These are phyloP conservation scores for Trichocomaceae sp. DNA, from an alignment of 2,329 filamentous ascomycete species.

Conservation along the genomic window DNA sequence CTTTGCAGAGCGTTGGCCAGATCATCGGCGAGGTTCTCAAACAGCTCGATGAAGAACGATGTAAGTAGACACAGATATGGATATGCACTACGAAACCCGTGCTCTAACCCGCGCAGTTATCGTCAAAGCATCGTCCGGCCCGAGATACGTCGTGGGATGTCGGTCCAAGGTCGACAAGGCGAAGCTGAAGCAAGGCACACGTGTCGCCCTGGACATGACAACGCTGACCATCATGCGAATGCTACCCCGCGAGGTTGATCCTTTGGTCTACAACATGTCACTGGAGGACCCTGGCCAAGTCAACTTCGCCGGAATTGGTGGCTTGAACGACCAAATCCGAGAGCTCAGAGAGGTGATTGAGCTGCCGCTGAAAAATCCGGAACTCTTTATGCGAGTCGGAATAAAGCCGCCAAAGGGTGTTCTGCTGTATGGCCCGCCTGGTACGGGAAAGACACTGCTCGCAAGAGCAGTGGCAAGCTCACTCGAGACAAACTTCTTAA, in stretches of 20 bases:
- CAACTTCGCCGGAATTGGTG: conserved; percentile 95
- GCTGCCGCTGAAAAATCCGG: conserved; percentile 94
- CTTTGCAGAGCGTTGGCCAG: conserved; percentile 95
- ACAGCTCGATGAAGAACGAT: conserved; percentile 97
- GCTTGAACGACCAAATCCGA: conserved; percentile 95
- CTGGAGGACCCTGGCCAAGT: conserved; percentile 95
- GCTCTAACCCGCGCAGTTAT: conserved; percentile 59
- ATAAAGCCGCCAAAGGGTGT: conserved; percentile 99
- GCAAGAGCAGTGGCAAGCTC: conserved; percentile 93
- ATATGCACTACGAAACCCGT: conserved; percentile 1
- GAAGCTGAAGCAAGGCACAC: conserved; percentile 96
- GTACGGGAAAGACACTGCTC: conserved; percentile 92
- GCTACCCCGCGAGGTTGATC: conserved; percentile 96
- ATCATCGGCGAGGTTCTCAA: conserved; percentile 99
- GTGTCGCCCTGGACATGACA: conserved; percentile 97
- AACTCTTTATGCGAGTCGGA: conserved; percentile 90
- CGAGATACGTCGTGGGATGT: conserved; percentile 96
- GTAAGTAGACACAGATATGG: conserved; percentile 48
- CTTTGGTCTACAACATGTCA: conserved; percentile 99
- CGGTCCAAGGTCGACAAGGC: conserved; percentile 95
- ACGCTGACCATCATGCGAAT: conserved; percentile 99
- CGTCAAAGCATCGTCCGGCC: conserved; percentile 94
- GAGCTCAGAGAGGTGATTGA: conserved; percentile 97
- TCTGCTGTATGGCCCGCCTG: conserved; percentile 87
- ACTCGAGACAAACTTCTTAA: conserved; percentile 95